Percentiles rank a stretch among this genome's conserved stretches.
Conservation (phyloP, 2,329 filamentous ascomycete species). For the Balansia obtecta region DNA sequence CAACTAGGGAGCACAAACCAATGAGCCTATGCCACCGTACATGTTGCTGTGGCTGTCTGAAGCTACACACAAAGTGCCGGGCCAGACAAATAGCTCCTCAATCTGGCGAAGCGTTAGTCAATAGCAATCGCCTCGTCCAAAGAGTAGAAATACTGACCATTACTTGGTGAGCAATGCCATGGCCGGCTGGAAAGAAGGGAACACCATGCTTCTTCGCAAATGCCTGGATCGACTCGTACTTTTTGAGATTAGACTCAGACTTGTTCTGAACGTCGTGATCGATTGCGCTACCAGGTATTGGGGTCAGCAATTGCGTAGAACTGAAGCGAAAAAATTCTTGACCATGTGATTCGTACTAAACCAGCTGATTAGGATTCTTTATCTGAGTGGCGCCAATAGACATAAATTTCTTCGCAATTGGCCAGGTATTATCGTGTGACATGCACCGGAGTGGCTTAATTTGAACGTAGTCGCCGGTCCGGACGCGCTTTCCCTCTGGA, state of each 20-base stretch:
- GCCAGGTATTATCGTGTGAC: conserved; percentile 77
- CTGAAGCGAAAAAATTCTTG: too few species aligned
- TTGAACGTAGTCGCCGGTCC: conserved; percentile 70
- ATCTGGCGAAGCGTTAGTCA: conserved; percentile 6
- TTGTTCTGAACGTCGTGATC: conserved; percentile 86
- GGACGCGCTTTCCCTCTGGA: conserved; percentile 57
- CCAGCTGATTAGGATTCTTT: conserved; percentile 59
- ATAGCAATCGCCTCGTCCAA: neutral
- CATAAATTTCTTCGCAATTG: conserved; percentile 64
- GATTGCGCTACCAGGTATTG: conserved; percentile 40
- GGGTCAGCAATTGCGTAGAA: too few species aligned
- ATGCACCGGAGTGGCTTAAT: conserved; percentile 60
- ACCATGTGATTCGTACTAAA: conserved; percentile 26
- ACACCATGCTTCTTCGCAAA: conserved; percentile 70
- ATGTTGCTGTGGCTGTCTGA: conserved; percentile 65
- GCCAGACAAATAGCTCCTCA: conserved; percentile 60
- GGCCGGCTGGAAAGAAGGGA: conserved; percentile 62
- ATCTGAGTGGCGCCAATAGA: conserved; percentile 62
- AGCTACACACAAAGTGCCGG: conserved; percentile 67
- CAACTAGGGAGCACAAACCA: conserved; percentile 27
- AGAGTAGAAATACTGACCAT: conserved; percentile 27
- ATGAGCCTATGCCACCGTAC: conserved; percentile 65
- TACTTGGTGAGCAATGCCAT: conserved; percentile 78
- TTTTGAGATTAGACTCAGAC: conserved; percentile 61
- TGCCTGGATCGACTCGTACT: conserved; percentile 68